Percentiles rank a stretch among this genome's conserved stretches.
Evolutionary conservation across 2,329 filamentous ascomycete species (phyloP).

Genomic region (Aciculosporium take): DNA sequence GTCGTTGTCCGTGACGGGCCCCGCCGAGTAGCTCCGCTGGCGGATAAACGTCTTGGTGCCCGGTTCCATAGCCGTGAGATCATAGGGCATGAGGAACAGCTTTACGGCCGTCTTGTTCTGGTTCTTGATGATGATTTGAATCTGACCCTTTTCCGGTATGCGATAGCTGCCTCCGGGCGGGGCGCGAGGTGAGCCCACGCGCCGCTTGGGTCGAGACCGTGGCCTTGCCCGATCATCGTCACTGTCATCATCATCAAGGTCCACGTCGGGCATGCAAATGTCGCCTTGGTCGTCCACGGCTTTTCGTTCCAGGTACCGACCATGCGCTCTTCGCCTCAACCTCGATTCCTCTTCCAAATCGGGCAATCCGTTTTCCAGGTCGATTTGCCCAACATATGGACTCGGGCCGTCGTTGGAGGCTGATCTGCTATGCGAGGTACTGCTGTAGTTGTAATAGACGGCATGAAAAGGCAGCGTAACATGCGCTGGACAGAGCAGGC

Average conservation of each 20-base stretch:
- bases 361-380: slow-evolving; percentile 67
- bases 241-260: no score
- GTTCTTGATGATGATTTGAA: slow-evolving; percentile 96
- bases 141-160: slow-evolving; percentile 82
- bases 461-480: slow-evolving; percentile 84
- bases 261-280: slow-evolving; percentile 8
- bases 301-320: slow-evolving; percentile 25
- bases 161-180: slow-evolving; percentile 83
- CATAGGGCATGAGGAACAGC: slow-evolving; percentile 85
- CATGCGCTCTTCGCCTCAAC: slow-evolving; percentile 33
- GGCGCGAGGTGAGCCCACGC: slow-evolving; percentile 36
- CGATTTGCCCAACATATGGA: slow-evolving; percentile 87
- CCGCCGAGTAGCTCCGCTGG: slow-evolving; percentile 82
- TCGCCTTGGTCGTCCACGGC: slow-evolving; percentile 14
- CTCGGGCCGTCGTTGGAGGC: slow-evolving; percentile 75
- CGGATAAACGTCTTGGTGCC: slow-evolving; percentile 93
- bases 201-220: slow-evolving; percentile 32
- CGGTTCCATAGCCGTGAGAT: slow-evolving; percentile 80
- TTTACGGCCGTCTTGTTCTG: slow-evolving; percentile 98
- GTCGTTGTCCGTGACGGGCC: slow-evolving; percentile 63
- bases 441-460: slow-evolving; percentile 87
- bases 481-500: slow-evolving; percentile 73
- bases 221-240: slow-evolving; percentile 17
- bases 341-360: slow-evolving; percentile 34
- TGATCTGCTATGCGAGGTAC: slow-evolving; percentile 45